Conservation (phyloP, 257 asterid genomes). For the Solanum lignicaule region DNA sequence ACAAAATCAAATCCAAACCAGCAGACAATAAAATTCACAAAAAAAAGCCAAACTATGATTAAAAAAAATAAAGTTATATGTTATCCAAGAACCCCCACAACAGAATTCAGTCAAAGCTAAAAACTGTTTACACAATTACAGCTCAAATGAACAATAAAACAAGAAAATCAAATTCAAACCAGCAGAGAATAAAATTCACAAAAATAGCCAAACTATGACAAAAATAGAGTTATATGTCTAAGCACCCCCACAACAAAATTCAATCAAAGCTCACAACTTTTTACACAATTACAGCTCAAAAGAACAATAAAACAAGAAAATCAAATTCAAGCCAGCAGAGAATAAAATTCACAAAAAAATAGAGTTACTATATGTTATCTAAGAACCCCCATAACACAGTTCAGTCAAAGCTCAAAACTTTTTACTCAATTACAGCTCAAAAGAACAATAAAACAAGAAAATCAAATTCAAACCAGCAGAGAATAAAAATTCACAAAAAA, state of each 20-base stretch:
- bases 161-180: background rate
- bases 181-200: too few species aligned
- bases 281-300: background rate
- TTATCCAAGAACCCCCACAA: background rate
- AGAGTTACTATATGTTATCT: constrained; percentile 42
- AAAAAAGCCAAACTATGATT: background rate
- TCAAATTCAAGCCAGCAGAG: background rate
- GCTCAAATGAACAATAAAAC: background rate
- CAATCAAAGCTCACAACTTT: background rate
- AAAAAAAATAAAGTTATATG: background rate
- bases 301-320: background rate
- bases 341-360: background rate
- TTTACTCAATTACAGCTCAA: background rate
- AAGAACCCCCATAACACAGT: constrained; percentile 4
- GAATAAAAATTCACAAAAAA: background rate
- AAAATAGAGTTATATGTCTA: too few species aligned
- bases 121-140: background rate
- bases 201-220: too few species aligned
- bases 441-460: background rate
- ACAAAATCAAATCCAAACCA: background rate
- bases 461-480: background rate
- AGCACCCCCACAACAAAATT: background rate
- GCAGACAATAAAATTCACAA: background rate
- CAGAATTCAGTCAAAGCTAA: background rate
- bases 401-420: background rate